Evolutionary conservation across 495 filamentous ascomycete genomes (phyloP).

Genomic region (Beverwykella pulmonaria): DNA sequence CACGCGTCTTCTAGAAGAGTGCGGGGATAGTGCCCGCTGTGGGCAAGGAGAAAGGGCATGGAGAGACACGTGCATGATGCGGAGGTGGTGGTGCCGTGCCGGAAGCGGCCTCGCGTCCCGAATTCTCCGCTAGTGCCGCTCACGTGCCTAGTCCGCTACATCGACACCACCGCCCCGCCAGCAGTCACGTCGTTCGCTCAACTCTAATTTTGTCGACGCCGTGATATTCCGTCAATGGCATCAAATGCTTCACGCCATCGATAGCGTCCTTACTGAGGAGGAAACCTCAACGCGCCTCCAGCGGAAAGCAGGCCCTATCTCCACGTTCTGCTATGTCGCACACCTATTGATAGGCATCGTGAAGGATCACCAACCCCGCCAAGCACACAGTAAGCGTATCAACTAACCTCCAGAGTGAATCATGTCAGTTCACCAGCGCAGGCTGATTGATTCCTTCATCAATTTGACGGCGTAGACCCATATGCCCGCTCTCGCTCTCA

Average conservation of each 20-base stretch:
- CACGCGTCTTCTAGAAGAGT: constrained; percentile 11
- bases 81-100: neutral
- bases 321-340: neutral
- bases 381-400: neutral
- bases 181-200: neutral
- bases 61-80: neutral
- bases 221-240: neutral
- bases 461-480: neutral
- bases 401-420: neutral
- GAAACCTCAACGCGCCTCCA: too few species aligned
- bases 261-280: neutral
- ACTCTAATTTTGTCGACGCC: neutral
- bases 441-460: neutral
- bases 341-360: neutral
- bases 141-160: neutral
- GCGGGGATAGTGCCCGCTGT: constrained; percentile 27
- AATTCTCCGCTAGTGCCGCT: neutral
- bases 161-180: neutral
- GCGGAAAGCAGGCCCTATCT: too few species aligned
- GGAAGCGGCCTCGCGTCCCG: constrained; percentile 12
- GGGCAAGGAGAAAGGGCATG: neutral
- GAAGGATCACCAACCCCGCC: neutral
- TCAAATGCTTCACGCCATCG: neutral
- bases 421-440: neutral
- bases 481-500: neutral